Evolutionary conservation across 1,139 yeast genomes (phyloP).

Genomic region (Saccharomyces hybrid): DNA sequence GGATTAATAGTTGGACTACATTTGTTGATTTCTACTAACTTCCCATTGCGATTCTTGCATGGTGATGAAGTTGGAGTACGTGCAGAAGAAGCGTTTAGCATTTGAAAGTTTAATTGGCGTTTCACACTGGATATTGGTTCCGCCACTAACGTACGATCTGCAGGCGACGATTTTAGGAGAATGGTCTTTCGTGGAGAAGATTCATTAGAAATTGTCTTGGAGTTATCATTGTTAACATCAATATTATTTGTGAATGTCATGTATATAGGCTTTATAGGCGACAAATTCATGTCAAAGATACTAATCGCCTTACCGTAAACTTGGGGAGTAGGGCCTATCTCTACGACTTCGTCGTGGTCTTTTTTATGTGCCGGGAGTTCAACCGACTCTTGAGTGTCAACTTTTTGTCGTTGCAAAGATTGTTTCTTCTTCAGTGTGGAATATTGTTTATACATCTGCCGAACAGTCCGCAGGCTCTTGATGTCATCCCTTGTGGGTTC

Average conservation of each 20-base stretch:
- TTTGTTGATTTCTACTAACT: not conserved
- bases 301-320: constrained; percentile 30
- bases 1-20: not conserved
- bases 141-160: not conserved
- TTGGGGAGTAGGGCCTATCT: constrained; percentile 33
- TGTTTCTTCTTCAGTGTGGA: constrained; percentile 19
- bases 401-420: not conserved
- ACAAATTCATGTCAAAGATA: constrained; percentile 28
- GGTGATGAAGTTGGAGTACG: not conserved
- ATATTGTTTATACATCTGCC: constrained; percentile 26
- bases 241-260: not conserved
- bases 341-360: constrained; percentile 2
- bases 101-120: not conserved
- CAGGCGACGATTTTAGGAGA: not conserved
- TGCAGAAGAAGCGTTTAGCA: not conserved
- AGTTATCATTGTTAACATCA: not conserved
- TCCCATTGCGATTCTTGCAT: not conserved
- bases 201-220: not conserved
- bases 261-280: constrained; percentile 20
- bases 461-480: constrained; percentile 21
- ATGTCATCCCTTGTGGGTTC: constrained; percentile 28
- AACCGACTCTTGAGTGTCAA: not conserved
- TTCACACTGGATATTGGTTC: not conserved
- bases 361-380: not conserved
- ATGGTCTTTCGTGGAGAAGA: not conserved